phyloP scores from a whole-genome alignment of 2,329 filamentous ascomycete species.

The Ustulina deusta region DNA sequence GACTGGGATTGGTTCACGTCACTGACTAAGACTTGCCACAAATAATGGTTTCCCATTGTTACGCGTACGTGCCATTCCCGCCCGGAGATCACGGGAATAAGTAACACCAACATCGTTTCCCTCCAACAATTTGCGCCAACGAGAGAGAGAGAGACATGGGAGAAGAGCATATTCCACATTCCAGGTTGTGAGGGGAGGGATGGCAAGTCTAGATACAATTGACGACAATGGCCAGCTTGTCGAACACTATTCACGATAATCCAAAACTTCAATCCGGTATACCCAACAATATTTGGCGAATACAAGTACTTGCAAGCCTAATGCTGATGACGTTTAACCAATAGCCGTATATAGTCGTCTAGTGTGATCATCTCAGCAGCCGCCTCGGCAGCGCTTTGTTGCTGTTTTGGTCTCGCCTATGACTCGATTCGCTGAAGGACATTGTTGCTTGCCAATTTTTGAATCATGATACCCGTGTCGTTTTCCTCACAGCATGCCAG shows the following conservation, averaged over 20 bases:
- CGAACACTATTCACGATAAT: background rate
- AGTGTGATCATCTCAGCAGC: background rate
- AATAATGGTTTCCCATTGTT: background rate
- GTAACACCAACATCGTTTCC: background rate
- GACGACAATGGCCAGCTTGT: background rate
- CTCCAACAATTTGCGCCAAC: background rate
- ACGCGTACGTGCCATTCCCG: conserved; percentile 1
- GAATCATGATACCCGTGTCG: background rate
- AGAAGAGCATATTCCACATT: background rate
- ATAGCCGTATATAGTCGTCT: too few species aligned
- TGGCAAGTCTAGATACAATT: background rate
- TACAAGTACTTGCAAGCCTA: too few species aligned
- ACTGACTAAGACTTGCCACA: background rate
- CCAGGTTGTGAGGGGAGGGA: background rate
- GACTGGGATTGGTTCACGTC: background rate
- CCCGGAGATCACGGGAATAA: conserved; percentile 6
- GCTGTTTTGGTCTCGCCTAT: background rate
- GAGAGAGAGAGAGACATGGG: background rate
- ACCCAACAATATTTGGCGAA: background rate
- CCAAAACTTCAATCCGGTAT: background rate
- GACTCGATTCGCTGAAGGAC: background rate
- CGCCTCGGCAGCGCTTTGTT: background rate
- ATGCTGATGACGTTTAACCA: too few species aligned
- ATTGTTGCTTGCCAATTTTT: background rate
- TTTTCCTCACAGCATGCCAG: background rate